Evolutionary conservation across 2,329 filamentous ascomycete species (phyloP), one percentile per base, ranked within the genome.

Genomic region (Ceratocystis huliohia): DNA sequence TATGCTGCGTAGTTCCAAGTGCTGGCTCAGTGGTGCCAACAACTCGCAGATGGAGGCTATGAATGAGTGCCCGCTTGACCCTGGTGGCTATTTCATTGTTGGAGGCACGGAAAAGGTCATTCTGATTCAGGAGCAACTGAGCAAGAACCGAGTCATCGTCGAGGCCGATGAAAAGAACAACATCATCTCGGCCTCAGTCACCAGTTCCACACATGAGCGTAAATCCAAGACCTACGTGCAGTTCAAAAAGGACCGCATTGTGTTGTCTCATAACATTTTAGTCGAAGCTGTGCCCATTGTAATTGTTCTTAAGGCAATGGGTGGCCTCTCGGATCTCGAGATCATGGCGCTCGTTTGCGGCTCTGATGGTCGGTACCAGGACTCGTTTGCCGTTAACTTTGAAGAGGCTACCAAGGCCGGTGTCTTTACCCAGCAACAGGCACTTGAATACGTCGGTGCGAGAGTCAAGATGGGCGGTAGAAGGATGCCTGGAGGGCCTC

Each of bases 61-160:
- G 81, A 94, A 96, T 73, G 94, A 99, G 77, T 99, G 94, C 73
- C 91, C 94, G 15, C 80, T 99, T 50, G 94, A 99, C 73, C 94
- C 95, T 0, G 94, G 94, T 69, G 94, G 94, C 64, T 99, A 99
- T 75, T 99, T 99, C 73, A 94, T 99, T 72, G 91, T 97, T 70
- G 91, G 93, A 72, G 94, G 94, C 61, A 96, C 95, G 22, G 94
- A 99, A 75, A 99, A 99, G 79, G 94, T 99, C 71, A 99, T 99
- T 73, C 79, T 99, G 56, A 95, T 99, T 15, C 94, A 99, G 76
- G 95, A 99, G 74, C 94, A 99, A 77, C 80, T 99, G 74, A 99
- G 94, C 82, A 99, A 99, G 82, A 99, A 99, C 76, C 86, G 94
- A 79, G 89, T 99, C 72, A 96, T 99, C 74, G 93, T 99, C 17